Percentiles rank a stretch among this genome's conserved stretches.
These are phyloP conservation scores for Corylus americana DNA, from an alignment of 306 rosid species.

Conservation along the genomic window DNA sequence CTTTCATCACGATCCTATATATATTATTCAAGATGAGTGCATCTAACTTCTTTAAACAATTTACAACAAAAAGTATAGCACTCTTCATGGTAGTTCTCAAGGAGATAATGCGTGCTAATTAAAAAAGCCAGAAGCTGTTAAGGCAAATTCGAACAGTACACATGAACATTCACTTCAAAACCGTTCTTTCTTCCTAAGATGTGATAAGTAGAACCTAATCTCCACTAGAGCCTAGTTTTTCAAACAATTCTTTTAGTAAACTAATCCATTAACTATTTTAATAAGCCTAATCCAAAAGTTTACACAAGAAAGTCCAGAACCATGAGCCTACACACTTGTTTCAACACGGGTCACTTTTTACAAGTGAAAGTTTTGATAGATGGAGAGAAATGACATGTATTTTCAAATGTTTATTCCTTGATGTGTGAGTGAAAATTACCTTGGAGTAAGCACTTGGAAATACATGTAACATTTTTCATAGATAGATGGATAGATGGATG, in stretches of 20 bases:
- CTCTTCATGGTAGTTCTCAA: neutral
- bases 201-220: neutral
- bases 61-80: neutral
- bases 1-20: slow-evolving; percentile 75
- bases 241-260: neutral
- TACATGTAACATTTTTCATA: too few relatives aligned
- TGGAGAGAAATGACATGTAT: too few relatives aligned
- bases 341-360: neutral
- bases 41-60: neutral
- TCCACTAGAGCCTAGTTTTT: neutral
- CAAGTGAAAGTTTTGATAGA: neutral
- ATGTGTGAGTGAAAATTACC: too few relatives aligned
- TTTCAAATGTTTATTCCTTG: too few relatives aligned
- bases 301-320: neutral
- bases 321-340: neutral
- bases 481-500: neutral
- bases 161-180: neutral
- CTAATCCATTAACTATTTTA: neutral
- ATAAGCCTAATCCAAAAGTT: neutral
- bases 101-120: neutral
- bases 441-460: too few relatives aligned
- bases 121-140: neutral
- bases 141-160: neutral
- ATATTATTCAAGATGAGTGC: slow-evolving; percentile 1
- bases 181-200: neutral